Evolutionary conservation across 805 yeast genomes (phyloP).

Genomic region (Cyberlindnera mrakii): DNA sequence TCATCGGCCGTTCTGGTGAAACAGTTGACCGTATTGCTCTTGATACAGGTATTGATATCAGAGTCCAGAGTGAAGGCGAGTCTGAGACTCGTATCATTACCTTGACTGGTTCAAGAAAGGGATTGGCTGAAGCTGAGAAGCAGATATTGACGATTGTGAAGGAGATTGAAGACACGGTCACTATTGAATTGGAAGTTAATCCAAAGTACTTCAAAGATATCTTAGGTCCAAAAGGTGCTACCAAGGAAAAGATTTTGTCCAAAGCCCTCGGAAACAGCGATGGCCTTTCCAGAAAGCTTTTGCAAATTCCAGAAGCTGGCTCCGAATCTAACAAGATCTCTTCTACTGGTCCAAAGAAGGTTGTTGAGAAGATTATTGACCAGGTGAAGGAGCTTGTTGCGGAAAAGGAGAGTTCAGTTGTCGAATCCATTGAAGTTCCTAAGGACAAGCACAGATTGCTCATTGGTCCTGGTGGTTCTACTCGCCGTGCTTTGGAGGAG

Average conservation of each 20-base stretch:
- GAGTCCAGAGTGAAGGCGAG: slow-evolving; percentile 32
- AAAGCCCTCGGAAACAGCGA: slow-evolving; percentile 72
- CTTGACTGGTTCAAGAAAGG: slow-evolving; percentile 71
- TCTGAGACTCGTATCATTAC: slow-evolving; percentile 54
- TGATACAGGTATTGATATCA: slow-evolving; percentile 40
- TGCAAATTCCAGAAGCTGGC: slow-evolving; percentile 64
- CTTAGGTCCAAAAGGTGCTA: slow-evolving; percentile 33
- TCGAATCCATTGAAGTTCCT: slow-evolving; percentile 52
- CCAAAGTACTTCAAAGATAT: slow-evolving; percentile 18
- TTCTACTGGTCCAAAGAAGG: slow-evolving; percentile 66
- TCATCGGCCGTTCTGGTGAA: slow-evolving; percentile 88
- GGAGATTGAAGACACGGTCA: slow-evolving; percentile 39
- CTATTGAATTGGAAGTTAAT: slow-evolving; percentile 15
- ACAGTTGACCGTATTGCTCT: slow-evolving; percentile 75
- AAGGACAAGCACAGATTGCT: slow-evolving; percentile 68
- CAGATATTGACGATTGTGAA: slow-evolving; percentile 57
- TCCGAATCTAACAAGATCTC: slow-evolving; percentile 52
- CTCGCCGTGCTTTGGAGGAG: slow-evolving; percentile 65
- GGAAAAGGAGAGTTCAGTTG: slow-evolving; percentile 53
- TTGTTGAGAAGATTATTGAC: slow-evolving; percentile 63
- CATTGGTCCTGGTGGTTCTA: slow-evolving; percentile 77
- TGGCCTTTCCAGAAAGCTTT: slow-evolving; percentile 43
- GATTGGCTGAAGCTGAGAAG: slow-evolving; percentile 64
- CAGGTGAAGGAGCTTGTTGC: slow-evolving; percentile 58
- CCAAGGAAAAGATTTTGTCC: slow-evolving; percentile 63